Conservation (phyloP, 441 rosid genomes). For the Gossypium schwendimanii region DNA sequence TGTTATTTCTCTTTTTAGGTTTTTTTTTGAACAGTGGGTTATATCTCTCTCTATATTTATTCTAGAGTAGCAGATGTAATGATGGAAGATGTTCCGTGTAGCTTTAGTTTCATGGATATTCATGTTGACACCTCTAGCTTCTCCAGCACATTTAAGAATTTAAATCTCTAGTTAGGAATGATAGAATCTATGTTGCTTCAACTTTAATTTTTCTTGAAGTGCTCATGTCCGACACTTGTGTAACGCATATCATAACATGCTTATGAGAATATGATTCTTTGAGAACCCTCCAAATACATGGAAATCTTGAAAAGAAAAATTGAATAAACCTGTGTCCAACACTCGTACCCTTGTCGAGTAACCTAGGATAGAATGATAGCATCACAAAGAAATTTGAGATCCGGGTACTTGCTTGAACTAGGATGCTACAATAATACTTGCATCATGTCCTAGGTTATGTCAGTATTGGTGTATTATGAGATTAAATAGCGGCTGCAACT, state of each 20-base stretch:
- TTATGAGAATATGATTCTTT: neutral
- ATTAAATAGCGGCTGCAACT: neutral
- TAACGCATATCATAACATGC: neutral
- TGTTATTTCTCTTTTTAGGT: conserved; percentile 7
- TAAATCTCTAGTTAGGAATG: neutral
- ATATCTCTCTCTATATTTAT: neutral
- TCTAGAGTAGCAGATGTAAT: neutral
- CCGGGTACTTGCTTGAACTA: neutral
- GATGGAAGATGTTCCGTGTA: neutral
- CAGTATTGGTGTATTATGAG: neutral
- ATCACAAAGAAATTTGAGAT: neutral
- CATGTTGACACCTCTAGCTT: neutral
- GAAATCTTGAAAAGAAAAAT: neutral
- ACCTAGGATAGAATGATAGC: neutral
- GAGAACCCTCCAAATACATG: neutral
- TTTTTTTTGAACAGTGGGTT: neutral
- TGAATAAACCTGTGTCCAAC: neutral
- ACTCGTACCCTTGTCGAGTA: neutral
- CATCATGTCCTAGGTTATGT: neutral
- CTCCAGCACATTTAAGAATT: neutral
- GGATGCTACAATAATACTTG: neutral
- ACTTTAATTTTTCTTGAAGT: conserved; percentile 7
- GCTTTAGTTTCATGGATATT: neutral
- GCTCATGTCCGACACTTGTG: too few species aligned
- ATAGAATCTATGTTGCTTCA: conserved; percentile 12